Evolutionary conservation across 352 stramenopile genomes (phyloP), one percentile per base, ranked within the genome.

Genomic region (Phytopythium mirpurense): DNA sequence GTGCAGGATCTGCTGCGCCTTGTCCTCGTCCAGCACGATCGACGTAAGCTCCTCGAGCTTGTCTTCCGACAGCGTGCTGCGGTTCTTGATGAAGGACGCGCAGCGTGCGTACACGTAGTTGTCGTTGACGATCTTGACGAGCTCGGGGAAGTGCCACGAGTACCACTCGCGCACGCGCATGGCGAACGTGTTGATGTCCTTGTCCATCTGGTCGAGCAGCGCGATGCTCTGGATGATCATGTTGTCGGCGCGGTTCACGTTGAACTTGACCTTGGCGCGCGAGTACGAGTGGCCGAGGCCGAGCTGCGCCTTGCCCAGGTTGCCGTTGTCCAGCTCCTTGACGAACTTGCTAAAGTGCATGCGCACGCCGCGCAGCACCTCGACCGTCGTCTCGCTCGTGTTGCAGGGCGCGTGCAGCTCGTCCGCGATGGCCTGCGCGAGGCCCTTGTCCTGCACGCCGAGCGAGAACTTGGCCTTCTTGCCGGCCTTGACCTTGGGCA

Each of bases 161-260:
- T 99, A 99, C 97, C 97, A 99, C 77, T 99, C 98, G 45, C 96
- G 87, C 54, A 99, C 92, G 56, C 98, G 89, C 98, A 99, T 99
- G 49, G 97, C 94, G 72, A 99, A 99, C 48, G 97, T 99, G 78
- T 99, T 99, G 50, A 99, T 90, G 78, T 99, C 98, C 85, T 99
- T 99, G 83, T 99, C 98, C 83, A 99, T 88, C 63, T 99, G 96
- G 83, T 99, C 97, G 15, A 99, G 79, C 23, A 99, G 81, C 58
- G 90, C 96, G 70, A 99, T 99, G 34, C 88, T 94, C 78, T 99
- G 98, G 74, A 99, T 99, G 71, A 99, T 99, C 98, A 99, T 99
- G 76, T 99, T 99, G 73, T 99, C 98, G 19, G 94, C 95, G 41
- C 96, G 86, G 72, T 98, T 98, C 50, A 98, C 97, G 78, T 99